A percentile compares a stretch with the other conserved stretches of the same genome.
Conservation (phyloP, 2,329 filamentous ascomycete species). For the Mollisiaceae sp. region DNA sequence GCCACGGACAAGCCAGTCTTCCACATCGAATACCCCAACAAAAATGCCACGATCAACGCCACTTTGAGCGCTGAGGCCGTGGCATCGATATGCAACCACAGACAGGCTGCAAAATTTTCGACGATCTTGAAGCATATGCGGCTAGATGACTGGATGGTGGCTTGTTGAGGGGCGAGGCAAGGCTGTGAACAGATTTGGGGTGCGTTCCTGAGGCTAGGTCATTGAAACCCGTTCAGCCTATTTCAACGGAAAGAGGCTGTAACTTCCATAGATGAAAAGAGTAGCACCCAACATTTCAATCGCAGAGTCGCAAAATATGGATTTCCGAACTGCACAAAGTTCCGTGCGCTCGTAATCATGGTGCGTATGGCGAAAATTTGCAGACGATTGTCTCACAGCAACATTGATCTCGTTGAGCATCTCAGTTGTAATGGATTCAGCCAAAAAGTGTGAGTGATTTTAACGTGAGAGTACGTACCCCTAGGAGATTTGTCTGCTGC, state of each 20-base stretch:
- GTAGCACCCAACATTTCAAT: neutral
- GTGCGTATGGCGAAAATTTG: conserved; percentile 4
- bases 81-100: conserved; percentile 13
- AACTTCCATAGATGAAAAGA: conserved; percentile 9
- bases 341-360: neutral
- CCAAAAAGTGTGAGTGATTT: neutral
- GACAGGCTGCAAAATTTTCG: conserved; percentile 19
- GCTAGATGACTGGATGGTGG: conserved; percentile 29
- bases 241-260: conserved; percentile 13
- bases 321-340: neutral
- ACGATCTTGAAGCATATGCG: conserved; percentile 27
- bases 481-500: neutral
- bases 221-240: conserved; percentile 13
- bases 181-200: neutral
- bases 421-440: conserved; percentile 3
- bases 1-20: conserved; percentile 70
- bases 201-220: conserved; percentile 3
- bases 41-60: conserved; percentile 14
- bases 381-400: neutral
- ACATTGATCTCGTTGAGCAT: neutral
- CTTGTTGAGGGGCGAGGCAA: conserved; percentile 3
- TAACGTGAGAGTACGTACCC: conserved; percentile 1
- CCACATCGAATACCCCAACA: conserved; percentile 70
- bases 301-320: neutral
- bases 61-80: conserved; percentile 4